Evolutionary conservation across 1,284 basidiomycete species (phyloP), one percentile per base, ranked within the genome.

Genomic region (Coniferiporia weirii): DNA sequence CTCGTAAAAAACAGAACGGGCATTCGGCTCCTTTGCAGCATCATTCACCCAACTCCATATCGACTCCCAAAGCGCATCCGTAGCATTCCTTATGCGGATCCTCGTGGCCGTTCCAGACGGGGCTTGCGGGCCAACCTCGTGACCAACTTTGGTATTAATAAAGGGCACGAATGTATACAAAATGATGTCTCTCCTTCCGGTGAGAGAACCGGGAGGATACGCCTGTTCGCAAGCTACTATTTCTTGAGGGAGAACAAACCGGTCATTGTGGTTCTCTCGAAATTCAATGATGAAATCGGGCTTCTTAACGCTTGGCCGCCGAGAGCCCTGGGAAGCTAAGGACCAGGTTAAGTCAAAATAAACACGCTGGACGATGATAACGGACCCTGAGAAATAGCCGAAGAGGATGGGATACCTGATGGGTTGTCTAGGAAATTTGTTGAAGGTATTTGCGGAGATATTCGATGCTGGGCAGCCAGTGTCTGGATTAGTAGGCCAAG

Each of bases 201-300:
- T 17, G 20, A 34, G 20, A 13, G 22, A 17, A 10, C 40, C 44
- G 19, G 45, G 19, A 38, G 45, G 49, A 20, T 34, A 47, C 20
- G 57, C 50, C 46, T 46, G 71, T 63, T 84, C 78, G 62, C 76
- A 82, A 45, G 77, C 71, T 2, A 76, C 76, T 10, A 76, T 74
- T 36, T 79, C 80, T 44, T 85, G 80, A 60, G 89, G 87, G 57
- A 91, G 73, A 6, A 87, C 66, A 79, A 81, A 86, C 8, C 82
- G 77, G 54, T 89, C 85, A 35, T 73, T 73, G 1, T 79, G 75
- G 10, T 74, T 72, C 66, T 91, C 88, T 44, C 76, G 72, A 62
- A 88, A 90, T 66, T 89, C 85, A 56, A 91, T 67, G 22, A 90
- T 79, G 4, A 90, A 66, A 68, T 90, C 88, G 63, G 83, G 86